Evolutionary conservation across 2,329 filamentous ascomycete genomes (phyloP).

Genomic region (Diaporthe sp.): DNA sequence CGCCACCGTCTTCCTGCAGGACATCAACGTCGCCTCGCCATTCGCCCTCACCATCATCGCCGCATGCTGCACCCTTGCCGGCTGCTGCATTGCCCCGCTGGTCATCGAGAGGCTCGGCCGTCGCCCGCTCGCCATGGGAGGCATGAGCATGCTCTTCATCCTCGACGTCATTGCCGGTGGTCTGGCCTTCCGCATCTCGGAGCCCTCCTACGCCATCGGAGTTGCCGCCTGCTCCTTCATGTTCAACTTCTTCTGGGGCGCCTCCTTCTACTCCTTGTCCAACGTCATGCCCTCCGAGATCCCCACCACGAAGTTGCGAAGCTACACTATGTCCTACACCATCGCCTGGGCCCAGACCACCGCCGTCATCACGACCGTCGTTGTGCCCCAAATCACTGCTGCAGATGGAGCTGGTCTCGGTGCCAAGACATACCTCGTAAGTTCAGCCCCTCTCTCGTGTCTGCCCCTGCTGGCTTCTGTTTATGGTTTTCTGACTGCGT

Average conservation of each 20-base stretch:
- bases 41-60: conserved; percentile 49
- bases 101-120: conserved; percentile 48
- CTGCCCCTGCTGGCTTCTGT: background rate
- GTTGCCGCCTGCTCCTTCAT: conserved; percentile 47
- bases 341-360: conserved; percentile 48
- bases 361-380: conserved; percentile 51
- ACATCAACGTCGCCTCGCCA: conserved; percentile 45
- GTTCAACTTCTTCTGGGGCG: conserved; percentile 51
- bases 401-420: conserved; percentile 34
- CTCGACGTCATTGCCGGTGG: conserved; percentile 47
- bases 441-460: background rate
- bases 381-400: conserved; percentile 46
- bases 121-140: conserved; percentile 47
- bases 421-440: conserved; percentile 31
- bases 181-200: conserved; percentile 43
- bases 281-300: conserved; percentile 48
- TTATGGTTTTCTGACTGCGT: background rate
- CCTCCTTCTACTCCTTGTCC: conserved; percentile 49
- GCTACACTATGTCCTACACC: conserved; percentile 47
- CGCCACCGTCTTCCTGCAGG: conserved; percentile 48
- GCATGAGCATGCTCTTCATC: conserved; percentile 46
- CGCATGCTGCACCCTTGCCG: conserved; percentile 47
- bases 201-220: conserved; percentile 40
- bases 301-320: conserved; percentile 35
- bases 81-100: conserved; percentile 47